Evolutionary conservation across 2,329 filamentous ascomycete genomes (phyloP).

Genomic region (Fusarium caatingaense): DNA sequence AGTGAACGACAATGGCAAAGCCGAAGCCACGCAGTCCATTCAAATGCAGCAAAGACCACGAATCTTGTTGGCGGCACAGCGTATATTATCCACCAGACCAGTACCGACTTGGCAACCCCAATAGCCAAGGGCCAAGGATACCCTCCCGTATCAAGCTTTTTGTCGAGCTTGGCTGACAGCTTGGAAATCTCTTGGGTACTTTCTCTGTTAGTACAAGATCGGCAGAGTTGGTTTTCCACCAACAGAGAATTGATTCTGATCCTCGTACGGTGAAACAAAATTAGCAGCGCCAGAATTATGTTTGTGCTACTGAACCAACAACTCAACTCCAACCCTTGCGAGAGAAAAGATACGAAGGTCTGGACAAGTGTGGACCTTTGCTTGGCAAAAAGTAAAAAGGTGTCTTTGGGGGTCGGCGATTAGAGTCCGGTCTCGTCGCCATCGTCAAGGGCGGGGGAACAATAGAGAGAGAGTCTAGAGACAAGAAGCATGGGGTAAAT

Average conservation of each 20-base stretch:
- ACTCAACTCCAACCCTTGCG: slow-evolving; percentile 8
- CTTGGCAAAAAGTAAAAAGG: slow-evolving; percentile 14
- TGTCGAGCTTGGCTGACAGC: slow-evolving; percentile 22
- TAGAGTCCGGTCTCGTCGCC: slow-evolving; percentile 22
- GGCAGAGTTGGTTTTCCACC: slow-evolving; percentile 6
- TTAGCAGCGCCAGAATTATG: background rate
- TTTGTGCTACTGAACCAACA: background rate
- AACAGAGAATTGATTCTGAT: background rate
- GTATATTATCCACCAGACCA: background rate
- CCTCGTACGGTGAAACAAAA: slow-evolving; percentile 36
- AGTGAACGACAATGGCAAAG: background rate
- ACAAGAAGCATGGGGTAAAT: slow-evolving; percentile 27
- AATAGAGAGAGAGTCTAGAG: background rate
- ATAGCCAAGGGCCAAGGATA: background rate
- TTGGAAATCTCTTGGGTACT: slow-evolving; percentile 24
- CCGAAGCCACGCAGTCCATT: slow-evolving; percentile 9
- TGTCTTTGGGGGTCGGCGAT: slow-evolving; percentile 39
- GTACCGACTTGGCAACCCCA: slow-evolving; percentile 34
- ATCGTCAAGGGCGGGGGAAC: slow-evolving; percentile 14
- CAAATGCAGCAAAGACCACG: slow-evolving; percentile 1
- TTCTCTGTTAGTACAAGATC: slow-evolving; percentile 13
- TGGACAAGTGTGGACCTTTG: slow-evolving; percentile 18
- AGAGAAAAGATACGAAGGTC: slow-evolving; percentile 7
- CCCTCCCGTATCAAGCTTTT: slow-evolving; percentile 12
- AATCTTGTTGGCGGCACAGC: slow-evolving; percentile 4